Evolutionary conservation across 495 filamentous ascomycete genomes (phyloP), one percentile per base, ranked within the genome.

Genomic region (Melanomma pulvis-pyrius): DNA sequence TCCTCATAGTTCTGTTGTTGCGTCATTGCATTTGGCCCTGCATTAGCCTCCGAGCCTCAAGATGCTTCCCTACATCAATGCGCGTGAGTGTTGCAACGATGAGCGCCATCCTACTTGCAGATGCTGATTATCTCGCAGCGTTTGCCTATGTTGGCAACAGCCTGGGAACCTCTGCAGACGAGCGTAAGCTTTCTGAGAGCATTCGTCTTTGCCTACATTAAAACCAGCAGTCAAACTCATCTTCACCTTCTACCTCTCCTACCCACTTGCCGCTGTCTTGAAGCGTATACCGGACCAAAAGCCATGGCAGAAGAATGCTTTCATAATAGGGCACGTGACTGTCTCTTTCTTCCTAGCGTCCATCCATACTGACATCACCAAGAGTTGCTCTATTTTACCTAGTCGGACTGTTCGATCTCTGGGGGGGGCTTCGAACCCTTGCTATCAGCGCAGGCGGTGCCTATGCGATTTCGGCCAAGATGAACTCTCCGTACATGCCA

Each of bases 401-500:
- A 19, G 81, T 97, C 66, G 94, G 94, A 24, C 83, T 98, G n/a
- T 98, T 96, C 78, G 91, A 93, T 70, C 83, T 98, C 56, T 98
- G 96, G 94, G 80, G 80, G 77, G 94, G 94, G 46, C 78, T 96
- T 26, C 83, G 85, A 29, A 96, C 92, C 1, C 76, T 98, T 21
- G 73, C 91, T 34, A 86, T 96, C 70, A 90, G 89, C 71, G 85
- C 94, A 0, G 84, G 81, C 24, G 93, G 85, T 36, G 84, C 91
- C 30, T 98, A 98, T 75, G 79, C 82, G 59, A 96, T 98, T 70
- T 88, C 94, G 55, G 83, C 86, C 70, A 94, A 89, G 74, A 79
- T 98, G 21, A 82, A 91, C 53, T 92, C 92, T n/a, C 91, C 92
- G 2, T 90, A 92, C 77, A 98, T 98, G 94, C 96, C 96, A 79